Conservation (phyloP, 2,329 filamentous ascomycete genomes). For the Talaromyces sp. region DNA sequence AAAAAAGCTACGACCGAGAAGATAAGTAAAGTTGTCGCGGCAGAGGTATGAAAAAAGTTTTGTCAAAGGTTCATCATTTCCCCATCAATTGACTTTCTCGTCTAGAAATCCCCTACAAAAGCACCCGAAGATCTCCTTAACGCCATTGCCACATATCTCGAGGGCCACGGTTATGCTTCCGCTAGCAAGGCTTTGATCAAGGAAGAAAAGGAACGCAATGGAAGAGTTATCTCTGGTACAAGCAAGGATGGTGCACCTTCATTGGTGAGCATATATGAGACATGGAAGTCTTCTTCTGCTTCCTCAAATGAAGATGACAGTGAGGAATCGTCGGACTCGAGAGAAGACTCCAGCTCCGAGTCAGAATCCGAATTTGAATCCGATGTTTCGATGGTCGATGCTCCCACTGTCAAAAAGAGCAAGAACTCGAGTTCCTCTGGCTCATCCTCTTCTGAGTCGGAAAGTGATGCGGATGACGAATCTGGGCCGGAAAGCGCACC, state of each 20-base stretch:
- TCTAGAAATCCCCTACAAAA: constrained; percentile 4
- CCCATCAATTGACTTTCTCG: not conserved
- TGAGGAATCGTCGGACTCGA: constrained; percentile 1
- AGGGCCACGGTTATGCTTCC: constrained; percentile 61
- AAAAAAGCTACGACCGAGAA: constrained; percentile 25
- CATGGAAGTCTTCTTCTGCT: constrained; percentile 25
- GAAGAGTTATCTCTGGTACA: constrained; percentile 27
- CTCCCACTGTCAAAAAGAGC: constrained; percentile 31
- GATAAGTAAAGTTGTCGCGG: constrained; percentile 12
- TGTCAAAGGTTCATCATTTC: not conserved
- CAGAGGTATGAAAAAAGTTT: constrained; percentile 10
- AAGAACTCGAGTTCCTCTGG: constrained; percentile 23
- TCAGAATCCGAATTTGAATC: constrained; percentile 23
- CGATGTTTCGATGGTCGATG: constrained; percentile 44
- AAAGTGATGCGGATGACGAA: constrained; percentile 53
- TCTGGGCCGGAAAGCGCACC: constrained; percentile 48
- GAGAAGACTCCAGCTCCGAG: constrained; percentile 32
- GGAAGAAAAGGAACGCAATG: constrained; percentile 49
- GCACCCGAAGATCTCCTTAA: constrained; percentile 51
- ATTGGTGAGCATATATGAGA: constrained; percentile 41
- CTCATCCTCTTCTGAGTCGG: constrained; percentile 40
- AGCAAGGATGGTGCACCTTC: constrained; percentile 33
- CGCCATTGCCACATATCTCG: constrained; percentile 64
- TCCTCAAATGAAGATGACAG: constrained; percentile 14
- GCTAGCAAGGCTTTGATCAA: constrained; percentile 62